Evolutionary conservation across 257 asterid genomes (phyloP), one percentile per base, ranked within the genome.

Genomic region (Ajuga chamaepitys): DNA sequence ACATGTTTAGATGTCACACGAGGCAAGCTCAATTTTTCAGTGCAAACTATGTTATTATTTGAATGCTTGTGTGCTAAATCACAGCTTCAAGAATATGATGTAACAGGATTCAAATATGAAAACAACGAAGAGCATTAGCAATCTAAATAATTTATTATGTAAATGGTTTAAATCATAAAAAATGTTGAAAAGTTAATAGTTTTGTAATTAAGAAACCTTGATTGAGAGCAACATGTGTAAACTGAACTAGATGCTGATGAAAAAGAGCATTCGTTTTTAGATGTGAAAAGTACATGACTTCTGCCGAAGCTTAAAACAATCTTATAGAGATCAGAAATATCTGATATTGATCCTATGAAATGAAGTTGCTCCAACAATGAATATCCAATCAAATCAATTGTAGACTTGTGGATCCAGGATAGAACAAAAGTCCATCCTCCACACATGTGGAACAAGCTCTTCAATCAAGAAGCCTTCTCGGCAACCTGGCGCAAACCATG

Each of bases 401-500:
- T 20, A 46, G 9, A 62, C 38, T 20, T 8, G 51, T 65, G 20
- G 35, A 46, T 68, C 25, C 58, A 25, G 38, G 41, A 52, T 22
- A 47, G 67, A 37, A 58, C 41, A 22, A 20, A 42, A 65, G 28
- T 9, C 40, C 65, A n/a, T 26, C 20, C 42, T 64, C 73, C 10
- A 28, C 59, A 56, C 68, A 61, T 58, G 85, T 86, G 92, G 85
- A 82, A 82, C 52, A 82, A 69, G 70, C 54, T 82, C 42, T 72
- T 70, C 54, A 77, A 77, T 54, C 79, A 46, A 58, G 62, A 68
- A 42, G 42, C 73, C 50, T 50, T 73, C 18, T 62, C 75, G 61
- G 70, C 72, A 20, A 77, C 74, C 62, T 53, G 86, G 73, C 74
- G 51, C 32, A 80, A 70, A 52, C 78, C 79, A 46, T 68, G 73